Conservation (phyloP, 202 grass and related monocot species). For the Panicum virgatum region DNA sequence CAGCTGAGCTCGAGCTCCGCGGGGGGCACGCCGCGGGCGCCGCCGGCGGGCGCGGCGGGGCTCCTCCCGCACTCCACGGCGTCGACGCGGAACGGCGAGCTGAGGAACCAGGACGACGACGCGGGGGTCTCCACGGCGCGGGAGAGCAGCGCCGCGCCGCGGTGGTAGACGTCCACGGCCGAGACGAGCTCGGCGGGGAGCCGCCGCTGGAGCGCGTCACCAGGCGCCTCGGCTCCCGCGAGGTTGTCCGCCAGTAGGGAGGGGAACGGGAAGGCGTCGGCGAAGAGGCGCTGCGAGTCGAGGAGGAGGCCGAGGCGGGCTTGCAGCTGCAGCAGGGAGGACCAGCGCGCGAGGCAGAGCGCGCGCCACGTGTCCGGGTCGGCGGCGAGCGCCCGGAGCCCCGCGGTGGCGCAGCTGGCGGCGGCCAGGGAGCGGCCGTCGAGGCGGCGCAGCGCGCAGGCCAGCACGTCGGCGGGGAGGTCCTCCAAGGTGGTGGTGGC, state of each 20-base stretch:
- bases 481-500: conserved; percentile 69
- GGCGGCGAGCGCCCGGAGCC: conserved; percentile 57
- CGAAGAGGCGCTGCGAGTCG: conserved; percentile 50
- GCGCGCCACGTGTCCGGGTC: conserved; percentile 70
- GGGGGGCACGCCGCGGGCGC: neutral
- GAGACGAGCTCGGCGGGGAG: conserved; percentile 59
- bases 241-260: neutral
- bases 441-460: conserved; percentile 61
- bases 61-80: conserved; percentile 43
- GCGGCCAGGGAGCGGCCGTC: conserved; percentile 73
- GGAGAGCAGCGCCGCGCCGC: conserved; percentile 52
- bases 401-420: conserved; percentile 55
- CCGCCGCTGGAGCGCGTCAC: neutral
- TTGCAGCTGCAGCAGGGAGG: conserved; percentile 41
- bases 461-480: conserved; percentile 78
- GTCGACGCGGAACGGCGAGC: conserved; percentile 76
- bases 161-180: conserved; percentile 71
- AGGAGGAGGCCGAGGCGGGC: neutral
- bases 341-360: conserved; percentile 70
- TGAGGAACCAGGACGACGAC: conserved; percentile 68
- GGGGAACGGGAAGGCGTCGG: conserved; percentile 77
- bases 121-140: conserved; percentile 51
- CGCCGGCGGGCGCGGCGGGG: neutral
- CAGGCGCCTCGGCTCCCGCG: too few relatives aligned
- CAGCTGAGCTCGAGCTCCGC: conserved; percentile 69